These are phyloP conservation scores for Rhizoclosmatium sp. DNA, from an alignment of 192 early-diverging fungal species.

Conservation along the genomic window DNA sequence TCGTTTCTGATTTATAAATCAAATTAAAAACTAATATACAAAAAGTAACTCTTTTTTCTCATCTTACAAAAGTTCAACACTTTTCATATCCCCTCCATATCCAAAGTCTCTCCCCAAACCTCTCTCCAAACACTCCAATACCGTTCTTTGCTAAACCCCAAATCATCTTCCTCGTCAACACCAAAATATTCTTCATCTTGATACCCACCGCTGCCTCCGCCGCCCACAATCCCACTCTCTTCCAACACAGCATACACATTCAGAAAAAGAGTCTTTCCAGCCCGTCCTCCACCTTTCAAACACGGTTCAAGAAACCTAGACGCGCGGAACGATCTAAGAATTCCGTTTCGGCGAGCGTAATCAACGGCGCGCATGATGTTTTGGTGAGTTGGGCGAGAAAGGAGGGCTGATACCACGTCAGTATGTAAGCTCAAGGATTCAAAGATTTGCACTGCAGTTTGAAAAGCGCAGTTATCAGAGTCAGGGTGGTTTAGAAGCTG, in stretches of 20 bases:
- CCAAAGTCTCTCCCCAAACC: conserved; percentile 55
- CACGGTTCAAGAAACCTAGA: conserved; percentile 50
- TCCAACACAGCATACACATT: conserved; percentile 55
- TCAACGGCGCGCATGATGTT: conserved; percentile 53
- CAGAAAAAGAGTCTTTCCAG: conserved; percentile 52
- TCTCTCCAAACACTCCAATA: conserved; percentile 54
- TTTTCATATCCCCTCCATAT: conserved; percentile 52
- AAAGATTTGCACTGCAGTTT: neutral
- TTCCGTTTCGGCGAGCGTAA: conserved; percentile 32
- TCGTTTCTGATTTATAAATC: neutral
- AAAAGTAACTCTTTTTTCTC: neutral
- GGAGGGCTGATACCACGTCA: conserved; percentile 22
- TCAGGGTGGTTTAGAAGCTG: neutral
- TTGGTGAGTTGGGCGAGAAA: conserved; percentile 42
- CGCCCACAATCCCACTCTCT: conserved; percentile 47
- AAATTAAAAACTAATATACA: neutral
- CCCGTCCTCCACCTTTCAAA: neutral
- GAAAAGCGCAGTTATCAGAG: neutral
- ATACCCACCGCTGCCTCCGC: neutral
- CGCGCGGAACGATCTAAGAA: conserved; percentile 12
- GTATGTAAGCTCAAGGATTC: neutral
- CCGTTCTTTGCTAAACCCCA: conserved; percentile 16
- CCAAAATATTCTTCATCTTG: neutral
- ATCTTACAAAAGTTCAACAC: neutral
- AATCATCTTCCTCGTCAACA: conserved; percentile 6